phyloP scores from a whole-genome alignment of 1,284 basidiomycete species.

The Coriolopsis trogii region DNA sequence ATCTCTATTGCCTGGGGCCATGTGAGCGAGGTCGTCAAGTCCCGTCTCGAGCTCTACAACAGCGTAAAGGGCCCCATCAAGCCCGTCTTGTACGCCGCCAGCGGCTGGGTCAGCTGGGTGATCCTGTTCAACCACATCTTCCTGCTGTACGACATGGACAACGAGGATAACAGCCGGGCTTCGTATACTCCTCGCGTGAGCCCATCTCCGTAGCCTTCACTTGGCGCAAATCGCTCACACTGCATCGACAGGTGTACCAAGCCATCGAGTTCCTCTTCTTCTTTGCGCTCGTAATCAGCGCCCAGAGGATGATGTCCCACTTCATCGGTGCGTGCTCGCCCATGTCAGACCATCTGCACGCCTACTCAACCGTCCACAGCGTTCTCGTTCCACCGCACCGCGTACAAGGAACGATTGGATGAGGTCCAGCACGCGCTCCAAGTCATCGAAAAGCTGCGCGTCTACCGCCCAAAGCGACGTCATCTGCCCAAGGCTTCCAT shows the following conservation, averaged over 20 bases:
- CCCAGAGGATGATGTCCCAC: constrained; percentile 68
- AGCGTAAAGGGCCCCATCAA: constrained; percentile 70
- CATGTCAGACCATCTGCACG: background rate
- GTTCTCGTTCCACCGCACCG: constrained; percentile 75
- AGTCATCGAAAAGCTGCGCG: constrained; percentile 70
- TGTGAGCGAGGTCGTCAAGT: constrained; percentile 68
- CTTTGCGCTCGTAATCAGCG: constrained; percentile 58
- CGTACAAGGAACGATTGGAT: constrained; percentile 74
- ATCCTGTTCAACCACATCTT: constrained; percentile 70
- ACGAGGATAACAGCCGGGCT: constrained; percentile 51
- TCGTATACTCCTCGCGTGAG: constrained; percentile 53
- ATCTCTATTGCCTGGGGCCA: constrained; percentile 72
- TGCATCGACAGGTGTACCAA: constrained; percentile 47
- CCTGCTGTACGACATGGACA: constrained; percentile 48
- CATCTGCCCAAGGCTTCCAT: constrained; percentile 31
- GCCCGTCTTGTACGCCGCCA: constrained; percentile 67
- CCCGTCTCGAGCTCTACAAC: constrained; percentile 66
- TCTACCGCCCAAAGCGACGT: constrained; percentile 64
- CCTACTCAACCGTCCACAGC: constrained; percentile 37
- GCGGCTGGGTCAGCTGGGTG: constrained; percentile 69
- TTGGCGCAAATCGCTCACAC: background rate
- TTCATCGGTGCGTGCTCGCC: constrained; percentile 45
- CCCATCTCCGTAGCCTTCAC: background rate
- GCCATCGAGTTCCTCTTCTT: constrained; percentile 74
- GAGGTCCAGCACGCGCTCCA: constrained; percentile 55